These are phyloP conservation scores for Boletus mariae DNA, from an alignment of 1,284 basidiomycete genomes.

Conservation along the genomic window DNA sequence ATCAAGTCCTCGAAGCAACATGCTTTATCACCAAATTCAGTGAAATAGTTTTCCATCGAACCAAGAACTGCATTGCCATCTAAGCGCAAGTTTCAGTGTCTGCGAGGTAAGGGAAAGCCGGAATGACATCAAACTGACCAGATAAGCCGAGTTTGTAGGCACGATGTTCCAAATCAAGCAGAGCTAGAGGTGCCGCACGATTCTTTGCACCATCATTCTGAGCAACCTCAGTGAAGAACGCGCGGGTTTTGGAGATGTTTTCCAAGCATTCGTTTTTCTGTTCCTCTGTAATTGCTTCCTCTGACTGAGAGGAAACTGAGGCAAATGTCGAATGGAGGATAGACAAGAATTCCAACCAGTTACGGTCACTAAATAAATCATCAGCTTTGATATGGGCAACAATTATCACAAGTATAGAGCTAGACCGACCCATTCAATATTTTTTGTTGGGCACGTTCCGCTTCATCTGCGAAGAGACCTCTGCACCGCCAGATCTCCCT, in stretches of 20 bases:
- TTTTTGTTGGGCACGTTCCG: constrained; percentile 49
- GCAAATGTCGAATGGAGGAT: constrained; percentile 65
- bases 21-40: constrained; percentile 71
- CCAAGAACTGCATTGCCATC: constrained; percentile 43
- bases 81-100: constrained; percentile 23
- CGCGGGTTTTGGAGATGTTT: constrained; percentile 43
- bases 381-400: constrained; percentile 9
- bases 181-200: constrained; percentile 66
- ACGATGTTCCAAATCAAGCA: constrained; percentile 69
- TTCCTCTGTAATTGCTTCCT: constrained; percentile 28
- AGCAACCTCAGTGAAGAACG: constrained; percentile 54
- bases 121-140: constrained; percentile 34
- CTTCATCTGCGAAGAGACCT: constrained; percentile 57
- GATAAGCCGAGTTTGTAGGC: constrained; percentile 46
- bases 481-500: constrained; percentile 62
- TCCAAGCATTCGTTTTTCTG: constrained; percentile 33
- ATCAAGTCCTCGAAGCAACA: constrained; percentile 84
- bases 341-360: constrained; percentile 81
- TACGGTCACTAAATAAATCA: constrained; percentile 57
- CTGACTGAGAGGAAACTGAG: constrained; percentile 32
- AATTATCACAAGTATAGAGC: neutral
- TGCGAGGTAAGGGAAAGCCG: neutral
- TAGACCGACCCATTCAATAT: constrained; percentile 54
- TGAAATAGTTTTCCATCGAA: constrained; percentile 66
- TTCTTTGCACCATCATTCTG: constrained; percentile 65